Evolutionary conservation across 768 basidiomycete genomes (phyloP).

Genomic region (Xerocomus spinulosus): DNA sequence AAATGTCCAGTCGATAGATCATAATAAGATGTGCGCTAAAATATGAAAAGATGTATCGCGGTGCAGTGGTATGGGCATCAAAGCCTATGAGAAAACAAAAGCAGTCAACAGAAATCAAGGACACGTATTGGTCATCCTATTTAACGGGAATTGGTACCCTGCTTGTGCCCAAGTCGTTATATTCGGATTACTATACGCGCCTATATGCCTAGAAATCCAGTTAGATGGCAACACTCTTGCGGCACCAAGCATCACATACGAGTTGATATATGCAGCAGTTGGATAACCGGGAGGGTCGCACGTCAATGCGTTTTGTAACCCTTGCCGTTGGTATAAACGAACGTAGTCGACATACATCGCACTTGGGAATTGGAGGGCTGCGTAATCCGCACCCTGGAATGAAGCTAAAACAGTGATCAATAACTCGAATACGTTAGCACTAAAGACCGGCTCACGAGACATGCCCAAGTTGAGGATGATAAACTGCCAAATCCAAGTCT

Average conservation of each 20-base stretch:
- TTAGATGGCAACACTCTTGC: conserved; percentile 6
- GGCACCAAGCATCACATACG: conserved; percentile 35
- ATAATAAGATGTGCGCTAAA: conserved; percentile 23
- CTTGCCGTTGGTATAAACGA: conserved; percentile 78
- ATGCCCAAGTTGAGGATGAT: conserved; percentile 85
- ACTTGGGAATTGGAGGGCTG: conserved; percentile 70
- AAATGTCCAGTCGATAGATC: conserved; percentile 20
- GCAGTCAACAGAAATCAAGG: conserved; percentile 13
- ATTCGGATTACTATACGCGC: conserved; percentile 76
- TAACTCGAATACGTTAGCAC: background rate
- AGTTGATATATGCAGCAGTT: conserved; percentile 73
- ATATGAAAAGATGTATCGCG: conserved; percentile 21
- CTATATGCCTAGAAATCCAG: conserved; percentile 27
- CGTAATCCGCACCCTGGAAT: conserved; percentile 72
- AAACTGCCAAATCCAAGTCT: conserved; percentile 43
- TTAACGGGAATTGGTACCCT: conserved; percentile 72
- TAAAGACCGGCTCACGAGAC: conserved; percentile 41
- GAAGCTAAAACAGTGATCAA: conserved; percentile 35
- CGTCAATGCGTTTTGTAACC: conserved; percentile 59
- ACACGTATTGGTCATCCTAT: conserved; percentile 34
- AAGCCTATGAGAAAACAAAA: conserved; percentile 6
- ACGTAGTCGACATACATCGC: conserved; percentile 88
- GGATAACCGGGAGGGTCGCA: conserved; percentile 79
- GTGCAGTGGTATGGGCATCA: conserved; percentile 15
- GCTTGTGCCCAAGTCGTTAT: conserved; percentile 81